Base-by-base conservation (phyloP, 2,329 filamentous ascomycete species). In the Phoma sp. region DNA sequence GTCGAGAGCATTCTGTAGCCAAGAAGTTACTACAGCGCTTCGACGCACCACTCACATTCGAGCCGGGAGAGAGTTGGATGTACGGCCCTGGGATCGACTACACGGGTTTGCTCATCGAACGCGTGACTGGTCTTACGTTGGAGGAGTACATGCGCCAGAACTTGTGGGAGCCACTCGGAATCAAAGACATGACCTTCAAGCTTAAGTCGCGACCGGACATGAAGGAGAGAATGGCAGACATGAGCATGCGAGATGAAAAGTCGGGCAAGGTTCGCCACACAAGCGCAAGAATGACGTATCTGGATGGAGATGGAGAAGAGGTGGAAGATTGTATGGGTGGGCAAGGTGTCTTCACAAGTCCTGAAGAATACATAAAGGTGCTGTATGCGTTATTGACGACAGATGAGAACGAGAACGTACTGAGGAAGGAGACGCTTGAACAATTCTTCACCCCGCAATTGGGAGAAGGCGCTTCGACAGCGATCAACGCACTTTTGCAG, bases 111-210 rank as follows among this genome's bases (percentile, higher is more conserved):
- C 67, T 78, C 1, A 66, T 84, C 4, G 77, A 82, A 62, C 66
- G 64, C 4, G 37, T 79, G 73, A 78, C 64, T 21, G 67, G 71
- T 5, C 69, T 72, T 55, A 82, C 86, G 0, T 69, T 90, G 4
- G 68, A 87, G 1, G 84, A 84, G 55, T 84, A 89, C 57, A 86
- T 87, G 1, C 84, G 85, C 0, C 77, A 82, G 25, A 67, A 80
- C 50, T 74, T 83, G 10, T 76, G 78, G 68, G 64, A 74, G 42
- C 79, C 78, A 1, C 70, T 82, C 2, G 75, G 73, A 0, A 69
- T 82, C 42, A 74, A 76, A 1, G 78, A 83, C 36, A 80, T 86
- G 60, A 81, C 77, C 45, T 85, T 89, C 77, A 74, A 85, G 39
- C 84, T 64, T 0, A 54, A 47, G 1, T 42, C 32, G 7, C 60